Conservation (phyloP, 768 basidiomycete genomes). For the Xerocomellus dryophilus region DNA sequence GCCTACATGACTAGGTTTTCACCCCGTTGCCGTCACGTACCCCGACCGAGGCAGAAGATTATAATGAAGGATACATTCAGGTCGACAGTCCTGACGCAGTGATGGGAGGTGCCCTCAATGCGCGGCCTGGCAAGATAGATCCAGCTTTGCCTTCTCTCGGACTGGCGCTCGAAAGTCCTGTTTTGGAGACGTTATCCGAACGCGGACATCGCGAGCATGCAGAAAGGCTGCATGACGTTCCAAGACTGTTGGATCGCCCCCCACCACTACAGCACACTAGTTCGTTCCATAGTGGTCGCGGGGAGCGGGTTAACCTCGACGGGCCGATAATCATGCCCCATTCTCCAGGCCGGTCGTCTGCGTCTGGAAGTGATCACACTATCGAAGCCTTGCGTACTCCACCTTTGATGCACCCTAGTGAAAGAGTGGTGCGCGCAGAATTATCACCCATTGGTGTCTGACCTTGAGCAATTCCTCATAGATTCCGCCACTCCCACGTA, state of each 20-base stretch:
- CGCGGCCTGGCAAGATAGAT: conserved; percentile 28
- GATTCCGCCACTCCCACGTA: conserved; percentile 32
- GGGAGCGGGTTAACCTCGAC: conserved; percentile 14
- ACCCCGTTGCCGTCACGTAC: conserved; percentile 33
- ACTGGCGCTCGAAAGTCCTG: conserved; percentile 11
- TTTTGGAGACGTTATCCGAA: conserved; percentile 24
- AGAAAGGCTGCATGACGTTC: conserved; percentile 16
- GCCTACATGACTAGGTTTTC: conserved; percentile 23
- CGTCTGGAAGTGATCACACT: conserved; percentile 31
- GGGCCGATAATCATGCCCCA: conserved; percentile 23
- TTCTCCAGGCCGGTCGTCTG: conserved; percentile 19
- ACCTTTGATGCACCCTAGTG: conserved; percentile 16
- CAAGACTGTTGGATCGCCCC: conserved; percentile 26
- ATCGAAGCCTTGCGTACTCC: conserved; percentile 28
- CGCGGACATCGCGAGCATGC: conserved; percentile 21
- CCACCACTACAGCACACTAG: conserved; percentile 14
- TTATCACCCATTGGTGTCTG: background rate
- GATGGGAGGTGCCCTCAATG: conserved; percentile 33
- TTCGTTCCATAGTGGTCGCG: conserved; percentile 23
- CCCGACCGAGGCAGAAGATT: conserved; percentile 33
- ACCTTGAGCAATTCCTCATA: conserved; percentile 4
- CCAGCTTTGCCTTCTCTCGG: conserved; percentile 24
- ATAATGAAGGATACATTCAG: conserved; percentile 31
- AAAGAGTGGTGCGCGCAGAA: conserved; percentile 26
- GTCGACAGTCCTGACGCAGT: conserved; percentile 32